Conservation (phyloP, 2,329 filamentous ascomycete species). For the Fusarium beomiforme region DNA sequence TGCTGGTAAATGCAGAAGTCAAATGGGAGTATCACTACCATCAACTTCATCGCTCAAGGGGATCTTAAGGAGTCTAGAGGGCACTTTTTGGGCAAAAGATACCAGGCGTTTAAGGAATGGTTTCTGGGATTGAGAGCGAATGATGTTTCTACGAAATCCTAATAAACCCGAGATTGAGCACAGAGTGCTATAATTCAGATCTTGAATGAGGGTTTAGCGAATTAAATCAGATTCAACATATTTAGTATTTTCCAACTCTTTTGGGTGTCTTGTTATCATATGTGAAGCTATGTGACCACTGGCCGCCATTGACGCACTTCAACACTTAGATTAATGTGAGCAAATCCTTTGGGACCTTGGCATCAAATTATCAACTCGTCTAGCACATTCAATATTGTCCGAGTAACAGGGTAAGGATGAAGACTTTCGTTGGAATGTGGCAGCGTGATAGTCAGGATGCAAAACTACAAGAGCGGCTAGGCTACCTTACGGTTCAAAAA, state of each 20-base stretch:
- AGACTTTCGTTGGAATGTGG: slow-evolving; percentile 12
- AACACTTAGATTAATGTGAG: not conserved
- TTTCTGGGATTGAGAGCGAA: not conserved
- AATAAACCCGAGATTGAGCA: not conserved
- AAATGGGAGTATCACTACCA: not conserved
- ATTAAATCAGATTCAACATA: not conserved
- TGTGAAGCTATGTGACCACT: not conserved
- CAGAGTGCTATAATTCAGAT: not conserved
- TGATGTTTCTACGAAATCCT: not conserved
- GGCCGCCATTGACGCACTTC: not conserved
- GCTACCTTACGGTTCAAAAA: not conserved
- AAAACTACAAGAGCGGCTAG: not conserved
- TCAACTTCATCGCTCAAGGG: not conserved
- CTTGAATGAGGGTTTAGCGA: not conserved
- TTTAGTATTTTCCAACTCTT: not conserved
- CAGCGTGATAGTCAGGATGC: not conserved
- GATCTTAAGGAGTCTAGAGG: not conserved
- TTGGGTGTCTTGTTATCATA: not conserved
- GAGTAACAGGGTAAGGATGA: not conserved
- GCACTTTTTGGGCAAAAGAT: slow-evolving; percentile 21
- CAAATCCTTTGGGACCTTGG: no score
- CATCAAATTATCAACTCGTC: not conserved
- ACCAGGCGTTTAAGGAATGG: slow-evolving; percentile 25
- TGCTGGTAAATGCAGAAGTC: not conserved
- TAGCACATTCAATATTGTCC: not conserved